phyloP scores from a whole-genome alignment of 2,329 filamentous ascomycete genomes.

The Cladosporium cucumerinum region DNA sequence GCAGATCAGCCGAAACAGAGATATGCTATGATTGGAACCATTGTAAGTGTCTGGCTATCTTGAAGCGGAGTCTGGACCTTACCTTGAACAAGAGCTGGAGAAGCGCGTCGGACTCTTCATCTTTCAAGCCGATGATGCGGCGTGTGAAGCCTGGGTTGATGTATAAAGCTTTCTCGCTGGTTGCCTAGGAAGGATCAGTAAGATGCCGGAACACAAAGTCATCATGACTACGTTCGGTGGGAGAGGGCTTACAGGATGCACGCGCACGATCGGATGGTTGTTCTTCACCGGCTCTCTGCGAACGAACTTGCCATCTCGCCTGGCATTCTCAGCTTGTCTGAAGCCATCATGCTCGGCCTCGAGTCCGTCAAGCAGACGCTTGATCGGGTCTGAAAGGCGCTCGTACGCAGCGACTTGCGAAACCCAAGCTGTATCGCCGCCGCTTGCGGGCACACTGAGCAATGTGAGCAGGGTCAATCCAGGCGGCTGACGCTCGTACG shows the following conservation, averaged over 20 bases:
- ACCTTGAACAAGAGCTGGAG: neutral
- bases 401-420: conserved; percentile 79
- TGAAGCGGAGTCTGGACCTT: neutral
- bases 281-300: conserved; percentile 10
- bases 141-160: conserved; percentile 15
- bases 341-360: conserved; percentile 72
- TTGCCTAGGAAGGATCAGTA: neutral
- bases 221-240: conserved; percentile 54
- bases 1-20: neutral
- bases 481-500: conserved; percentile 82
- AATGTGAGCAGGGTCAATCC: conserved; percentile 87
- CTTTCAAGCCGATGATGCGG: conserved; percentile 11
- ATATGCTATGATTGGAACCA: neutral
- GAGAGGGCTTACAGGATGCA: conserved; percentile 34
- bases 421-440: conserved; percentile 81
- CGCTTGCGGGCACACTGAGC: conserved; percentile 72
- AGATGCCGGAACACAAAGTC: neutral
- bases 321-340: conserved; percentile 33
- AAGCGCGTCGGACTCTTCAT: conserved; percentile 6
- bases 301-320: conserved; percentile 14
- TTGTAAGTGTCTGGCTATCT: neutral
- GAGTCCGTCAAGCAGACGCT: conserved; percentile 74
- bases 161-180: conserved; percentile 7
- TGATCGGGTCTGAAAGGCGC: conserved; percentile 74
- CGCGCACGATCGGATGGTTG: conserved; percentile 9